phyloP scores from a whole-genome alignment of 768 basidiomycete genomes.

The Grammothele lineata region DNA sequence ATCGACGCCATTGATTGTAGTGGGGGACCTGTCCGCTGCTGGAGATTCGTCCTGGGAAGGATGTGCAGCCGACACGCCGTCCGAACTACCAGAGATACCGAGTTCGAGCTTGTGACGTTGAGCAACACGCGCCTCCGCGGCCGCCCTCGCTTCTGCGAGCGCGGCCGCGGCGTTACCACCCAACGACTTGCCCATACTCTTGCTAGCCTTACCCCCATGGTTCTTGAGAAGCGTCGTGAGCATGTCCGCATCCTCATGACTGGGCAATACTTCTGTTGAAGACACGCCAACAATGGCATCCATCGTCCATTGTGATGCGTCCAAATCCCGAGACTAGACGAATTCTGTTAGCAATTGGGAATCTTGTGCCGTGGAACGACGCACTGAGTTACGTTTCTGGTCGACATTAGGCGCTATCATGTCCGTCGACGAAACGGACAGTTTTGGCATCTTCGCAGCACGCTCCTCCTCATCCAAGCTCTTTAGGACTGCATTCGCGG shows the following conservation, averaged over 20 bases:
- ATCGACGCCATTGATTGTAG: background rate
- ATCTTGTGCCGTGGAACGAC: too few species aligned
- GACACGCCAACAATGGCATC: conserved; percentile 8
- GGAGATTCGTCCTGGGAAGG: too few species aligned
- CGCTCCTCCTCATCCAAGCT: conserved; percentile 30
- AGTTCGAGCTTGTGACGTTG: conserved; percentile 52
- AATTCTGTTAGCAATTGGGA: too few species aligned
- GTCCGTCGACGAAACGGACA: conserved; percentile 3
- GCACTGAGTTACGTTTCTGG: too few species aligned
- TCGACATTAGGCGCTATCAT: too few species aligned
- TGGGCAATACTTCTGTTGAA: conserved; percentile 2
- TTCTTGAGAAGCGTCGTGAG: conserved; percentile 66
- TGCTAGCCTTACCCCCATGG: conserved; percentile 53
- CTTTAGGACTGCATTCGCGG: background rate
- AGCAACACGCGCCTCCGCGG: conserved; percentile 66
- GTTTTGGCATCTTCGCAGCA: conserved; percentile 52
- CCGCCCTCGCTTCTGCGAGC: conserved; percentile 61
- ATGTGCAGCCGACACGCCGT: conserved; percentile 8
- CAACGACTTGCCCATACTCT: conserved; percentile 58
- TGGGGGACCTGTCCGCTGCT: too few species aligned
- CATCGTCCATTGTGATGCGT: background rate
- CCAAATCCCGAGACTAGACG: background rate
- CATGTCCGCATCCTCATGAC: conserved; percentile 41
- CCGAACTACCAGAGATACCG: conserved; percentile 1
- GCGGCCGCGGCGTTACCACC: conserved; percentile 54